phyloP scores from a whole-genome alignment of 768 basidiomycete species.

The Mrakia frigida region DNA sequence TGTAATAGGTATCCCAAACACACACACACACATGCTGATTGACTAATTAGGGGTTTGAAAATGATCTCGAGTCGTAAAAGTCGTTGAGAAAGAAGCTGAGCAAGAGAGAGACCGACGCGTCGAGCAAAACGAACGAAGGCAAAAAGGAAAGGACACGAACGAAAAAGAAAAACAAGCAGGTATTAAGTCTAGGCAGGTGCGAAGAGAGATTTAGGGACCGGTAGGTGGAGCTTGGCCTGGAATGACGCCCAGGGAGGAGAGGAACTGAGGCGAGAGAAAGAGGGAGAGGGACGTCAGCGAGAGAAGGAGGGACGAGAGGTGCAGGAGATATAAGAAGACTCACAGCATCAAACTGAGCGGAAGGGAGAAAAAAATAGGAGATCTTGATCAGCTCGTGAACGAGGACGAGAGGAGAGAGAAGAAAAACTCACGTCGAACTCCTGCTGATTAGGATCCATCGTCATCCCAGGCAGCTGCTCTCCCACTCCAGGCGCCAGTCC shows the following conservation, averaged over 20 bases:
- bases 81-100: too few relatives aligned
- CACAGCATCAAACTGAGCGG: neutral
- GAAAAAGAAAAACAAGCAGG: too few relatives aligned
- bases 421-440: neutral
- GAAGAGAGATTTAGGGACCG: too few relatives aligned
- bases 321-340: neutral
- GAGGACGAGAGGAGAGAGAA: neutral
- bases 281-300: neutral
- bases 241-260: neutral
- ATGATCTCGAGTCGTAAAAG: too few relatives aligned
- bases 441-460: neutral
- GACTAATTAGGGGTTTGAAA: too few relatives aligned
- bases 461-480: neutral
- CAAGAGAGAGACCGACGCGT: too few relatives aligned
- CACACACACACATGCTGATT: too few relatives aligned
- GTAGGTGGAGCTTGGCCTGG: neutral
- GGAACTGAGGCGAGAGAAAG: neutral
- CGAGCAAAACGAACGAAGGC: too few relatives aligned
- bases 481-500: neutral
- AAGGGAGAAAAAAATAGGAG: neutral
- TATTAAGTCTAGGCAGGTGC: too few relatives aligned
- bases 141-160: too few relatives aligned
- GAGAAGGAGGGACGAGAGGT: neutral
- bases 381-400: neutral
- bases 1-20: too few relatives aligned